Evolutionary conservation across 805 yeast genomes (phyloP), one percentile per base, ranked within the genome.

Genomic region (Myxozyma nipponensis): DNA sequence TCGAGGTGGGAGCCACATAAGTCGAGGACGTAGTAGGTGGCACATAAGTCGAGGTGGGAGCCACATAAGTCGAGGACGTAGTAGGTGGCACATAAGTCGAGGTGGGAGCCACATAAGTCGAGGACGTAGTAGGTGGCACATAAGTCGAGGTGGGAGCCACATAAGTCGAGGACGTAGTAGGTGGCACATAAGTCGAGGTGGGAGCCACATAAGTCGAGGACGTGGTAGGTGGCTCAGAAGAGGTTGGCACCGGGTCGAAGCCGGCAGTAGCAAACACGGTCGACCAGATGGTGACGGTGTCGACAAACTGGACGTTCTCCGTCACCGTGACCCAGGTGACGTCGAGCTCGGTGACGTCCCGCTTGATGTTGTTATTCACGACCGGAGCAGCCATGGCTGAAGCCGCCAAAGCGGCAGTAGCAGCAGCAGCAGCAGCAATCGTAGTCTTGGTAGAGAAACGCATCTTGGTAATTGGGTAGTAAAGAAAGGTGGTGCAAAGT

Each of bases 301-400:
- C 50, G 40, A 51, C 39, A 35, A 21, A 39, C 18, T 47, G 40
- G 32, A 41, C 50, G 4, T 42, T 32, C 42, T 46, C 44, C 30
- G 50, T 45, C 41, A 44, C 56, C 32, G 58, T 51, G 32, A 51
- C 58, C 49, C 46, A 47, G 24, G 43, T 38, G 37, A 51, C 45
- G 32, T 13, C 32, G 28, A 50, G 56, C 47, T 42, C 43, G 21
- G 42, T 37, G 37, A 48, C 45, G 25, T 44, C 58, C 25, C 56
- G 58, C 48, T 51, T 47, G n/a, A n/a, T n/a, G n/a, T n/a, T n/a
- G n/a, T n/a, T n/a, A n/a, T n/a, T n/a, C 26, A 24, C 41, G 26
- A 39, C 18, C 17, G 52, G 49, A 3, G 40, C 55, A 28, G 52
- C 56, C 23, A 46, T 23, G 30, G 44, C 46, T 9, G 46, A 19